Base-by-base conservation (phyloP, 75 land plant genomes). In the Azolla pinnata region DNA sequence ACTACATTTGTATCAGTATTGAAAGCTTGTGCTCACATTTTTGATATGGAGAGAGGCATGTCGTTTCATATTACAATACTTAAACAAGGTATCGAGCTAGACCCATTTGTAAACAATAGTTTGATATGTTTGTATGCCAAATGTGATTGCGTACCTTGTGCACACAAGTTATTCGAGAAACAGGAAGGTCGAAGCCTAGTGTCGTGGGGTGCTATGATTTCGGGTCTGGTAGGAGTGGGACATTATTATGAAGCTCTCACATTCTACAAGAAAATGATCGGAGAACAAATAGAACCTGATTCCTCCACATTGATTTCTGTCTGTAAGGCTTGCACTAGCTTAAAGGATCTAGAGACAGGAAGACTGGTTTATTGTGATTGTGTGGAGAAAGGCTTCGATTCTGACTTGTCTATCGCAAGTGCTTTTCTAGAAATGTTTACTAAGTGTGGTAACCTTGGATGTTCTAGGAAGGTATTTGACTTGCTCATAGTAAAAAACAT, bases 371-470 rank as follows among this genome's bases (percentile, higher is more conserved):
- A 81, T 67, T 52, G 62, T 33, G 59, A 38, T 40, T 68, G 66
- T 8, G 29, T 69, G 4, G 70, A 67, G 56, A 38, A 56, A 32
- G 83, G 79, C 25, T 64, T 70, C 25, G 70, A 69, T 2, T 30
- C 29, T 3, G 79, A 81, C 56, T 57, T 45, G 24, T 66, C 57
- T 57, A 70, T 73, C 8, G 76, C 59, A 8, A 76, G 67, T 24
- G 54, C 76, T 9, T 9, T 81, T 24, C 25, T 81, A 44, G 72
- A 67, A 9, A 73, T 72, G 73, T 81, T 75, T 49, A 61, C 62
- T 8, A 73, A 60, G 48, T 76, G 56, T 59, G 44, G 61, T 19
- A 65, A 63, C 1, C 5, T 69, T 34, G 67, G 20, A 19, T 50
- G 56, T 12, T 73, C 74, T 32, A 35, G 27, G 12, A 74, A 35